phyloP scores from a whole-genome alignment of 1,284 basidiomycete species.

The Apiotrichum montevideense region DNA sequence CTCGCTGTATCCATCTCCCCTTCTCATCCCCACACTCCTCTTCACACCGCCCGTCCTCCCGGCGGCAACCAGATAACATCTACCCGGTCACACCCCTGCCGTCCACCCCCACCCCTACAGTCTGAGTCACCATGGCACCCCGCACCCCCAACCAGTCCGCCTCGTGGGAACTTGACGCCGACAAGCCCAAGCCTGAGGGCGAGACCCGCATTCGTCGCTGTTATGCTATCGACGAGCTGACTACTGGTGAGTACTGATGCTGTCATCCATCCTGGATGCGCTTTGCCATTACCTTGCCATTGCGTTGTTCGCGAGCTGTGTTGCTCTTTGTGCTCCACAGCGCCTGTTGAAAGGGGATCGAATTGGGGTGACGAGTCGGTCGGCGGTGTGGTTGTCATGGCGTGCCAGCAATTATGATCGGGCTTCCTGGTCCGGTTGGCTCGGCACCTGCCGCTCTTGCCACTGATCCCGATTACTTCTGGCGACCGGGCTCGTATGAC shows the following conservation, averaged over 20 bases:
- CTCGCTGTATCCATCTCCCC: not conserved
- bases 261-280: too few species aligned
- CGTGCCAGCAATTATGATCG: too few species aligned
- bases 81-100: not conserved
- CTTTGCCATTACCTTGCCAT: too few species aligned
- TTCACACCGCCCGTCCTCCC: not conserved
- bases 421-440: too few species aligned
- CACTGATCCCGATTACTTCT: too few species aligned
- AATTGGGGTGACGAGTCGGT: too few species aligned
- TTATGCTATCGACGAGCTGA: conserved; percentile 61
- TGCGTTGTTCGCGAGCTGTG: too few species aligned
- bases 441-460: too few species aligned
- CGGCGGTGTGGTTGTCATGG: too few species aligned
- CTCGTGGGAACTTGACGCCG: conserved; percentile 48
- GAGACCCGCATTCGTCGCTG: conserved; percentile 65
- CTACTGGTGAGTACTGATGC: conserved; percentile 51
- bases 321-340: too few species aligned
- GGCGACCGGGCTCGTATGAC: too few species aligned
- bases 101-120: not conserved
- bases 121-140: conserved; percentile 39
- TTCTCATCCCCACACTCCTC: not conserved
- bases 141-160: conserved; percentile 44
- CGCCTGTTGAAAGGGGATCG: too few species aligned
- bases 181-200: conserved; percentile 50
- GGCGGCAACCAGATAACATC: not conserved